A percentile compares a stretch with the other conserved stretches of the same genome.
Conservation (phyloP, 495 filamentous ascomycete species). For the Aeminium ludgeri region DNA sequence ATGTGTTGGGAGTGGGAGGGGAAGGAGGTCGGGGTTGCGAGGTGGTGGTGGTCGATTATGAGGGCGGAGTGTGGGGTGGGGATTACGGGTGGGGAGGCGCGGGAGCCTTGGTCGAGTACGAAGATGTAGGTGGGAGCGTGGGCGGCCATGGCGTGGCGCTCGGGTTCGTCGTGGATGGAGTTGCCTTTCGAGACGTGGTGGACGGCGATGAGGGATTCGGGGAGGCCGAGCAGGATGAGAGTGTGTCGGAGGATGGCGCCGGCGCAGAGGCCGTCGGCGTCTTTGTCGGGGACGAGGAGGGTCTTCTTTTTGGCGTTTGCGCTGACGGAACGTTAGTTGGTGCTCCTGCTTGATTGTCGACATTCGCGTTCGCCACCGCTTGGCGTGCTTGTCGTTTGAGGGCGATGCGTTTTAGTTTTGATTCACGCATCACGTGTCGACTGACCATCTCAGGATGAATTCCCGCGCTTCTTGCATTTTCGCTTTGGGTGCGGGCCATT, state of each 20-base stretch:
- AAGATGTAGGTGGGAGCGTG: constrained; percentile 36
- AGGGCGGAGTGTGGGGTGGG: constrained; percentile 26
- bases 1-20: constrained; percentile 32
- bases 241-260: constrained; percentile 41
- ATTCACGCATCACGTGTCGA: too few species aligned
- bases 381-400: too few species aligned
- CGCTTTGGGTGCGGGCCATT: constrained; percentile 37
- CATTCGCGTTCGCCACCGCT: too few species aligned
- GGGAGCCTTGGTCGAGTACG: constrained; percentile 42
- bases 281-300: constrained; percentile 44
- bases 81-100: constrained; percentile 31
- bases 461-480: constrained; percentile 31
- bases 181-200: constrained; percentile 37
- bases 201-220: constrained; percentile 28
- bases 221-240: constrained; percentile 33
- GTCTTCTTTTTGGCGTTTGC: constrained; percentile 18
- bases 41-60: constrained; percentile 42
- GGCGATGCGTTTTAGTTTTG: too few species aligned
- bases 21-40: constrained; percentile 31
- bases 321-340: constrained; percentile 2
- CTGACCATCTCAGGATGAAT: constrained; percentile 39
- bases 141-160: constrained; percentile 30
- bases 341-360: too few species aligned
- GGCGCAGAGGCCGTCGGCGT: constrained; percentile 42
- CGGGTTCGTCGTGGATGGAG: constrained; percentile 32